A percentile compares a stretch with the other conserved stretches of the same genome.
These are phyloP conservation scores for Solanum okadae DNA, from an alignment of 257 asterid genomes.

Conservation along the genomic window DNA sequence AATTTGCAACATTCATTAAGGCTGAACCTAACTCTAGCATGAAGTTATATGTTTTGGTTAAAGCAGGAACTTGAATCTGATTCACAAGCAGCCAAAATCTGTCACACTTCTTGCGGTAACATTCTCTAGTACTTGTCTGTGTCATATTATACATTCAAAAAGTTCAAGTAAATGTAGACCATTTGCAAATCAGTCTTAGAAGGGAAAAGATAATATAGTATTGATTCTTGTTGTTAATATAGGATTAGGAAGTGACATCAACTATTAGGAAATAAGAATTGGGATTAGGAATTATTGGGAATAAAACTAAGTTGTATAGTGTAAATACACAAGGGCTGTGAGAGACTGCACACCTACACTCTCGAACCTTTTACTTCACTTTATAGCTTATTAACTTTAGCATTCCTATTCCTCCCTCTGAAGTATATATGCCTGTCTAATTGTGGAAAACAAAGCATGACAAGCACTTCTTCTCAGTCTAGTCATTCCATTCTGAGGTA, in stretches of 20 bases:
- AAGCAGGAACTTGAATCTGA: slow-evolving; percentile 65
- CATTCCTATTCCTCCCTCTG: background rate
- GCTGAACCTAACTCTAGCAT: background rate
- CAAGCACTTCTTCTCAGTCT: background rate
- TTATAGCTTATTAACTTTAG: background rate
- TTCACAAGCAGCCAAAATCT: slow-evolving; percentile 55
- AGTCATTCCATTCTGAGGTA: background rate
- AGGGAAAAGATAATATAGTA: background rate
- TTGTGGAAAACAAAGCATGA: background rate
- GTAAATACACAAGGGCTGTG: background rate
- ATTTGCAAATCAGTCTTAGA: background rate
- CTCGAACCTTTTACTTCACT: background rate
- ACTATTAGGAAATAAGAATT: background rate
- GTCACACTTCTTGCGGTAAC: slow-evolving; percentile 76
- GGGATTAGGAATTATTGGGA: background rate
- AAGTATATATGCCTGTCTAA: background rate
- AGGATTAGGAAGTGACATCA: background rate
- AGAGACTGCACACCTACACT: background rate
- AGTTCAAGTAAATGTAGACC: background rate
- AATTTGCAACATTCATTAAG: background rate
- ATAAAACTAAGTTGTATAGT: background rate
- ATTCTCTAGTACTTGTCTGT: background rate
- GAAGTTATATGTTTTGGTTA: background rate
- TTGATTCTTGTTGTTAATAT: background rate
- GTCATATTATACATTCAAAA: background rate